Conservation (phyloP, 441 rosid species). For the Pelargonium cotyledonis region DNA sequence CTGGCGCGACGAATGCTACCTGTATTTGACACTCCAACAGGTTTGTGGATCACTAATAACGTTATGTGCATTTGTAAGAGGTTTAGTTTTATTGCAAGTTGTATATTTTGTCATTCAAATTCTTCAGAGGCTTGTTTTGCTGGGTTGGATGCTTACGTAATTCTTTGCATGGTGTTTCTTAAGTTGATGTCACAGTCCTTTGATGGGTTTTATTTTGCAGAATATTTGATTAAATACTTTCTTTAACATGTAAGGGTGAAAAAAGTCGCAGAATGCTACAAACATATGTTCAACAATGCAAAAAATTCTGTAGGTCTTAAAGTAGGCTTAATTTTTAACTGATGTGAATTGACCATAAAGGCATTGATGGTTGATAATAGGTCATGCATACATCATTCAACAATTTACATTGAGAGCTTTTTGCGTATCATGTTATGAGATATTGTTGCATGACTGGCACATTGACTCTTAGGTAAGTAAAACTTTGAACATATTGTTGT, state of each 20-base stretch:
- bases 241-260: not conserved
- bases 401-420: not conserved
- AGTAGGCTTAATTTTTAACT: not conserved
- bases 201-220: not conserved
- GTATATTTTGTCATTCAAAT: not conserved
- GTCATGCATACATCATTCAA: not conserved
- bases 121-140: not conserved
- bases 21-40: slow-evolving; percentile 98
- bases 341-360: not conserved
- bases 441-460: not conserved
- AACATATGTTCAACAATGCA: not conserved
- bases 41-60: slow-evolving; percentile 26
- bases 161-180: not conserved
- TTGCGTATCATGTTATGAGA: not conserved
- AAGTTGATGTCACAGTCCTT: no score
- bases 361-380: not conserved
- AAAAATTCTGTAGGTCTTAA: not conserved
- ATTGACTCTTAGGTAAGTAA: not conserved
- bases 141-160: not conserved
- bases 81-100: slow-evolving; percentile 8
- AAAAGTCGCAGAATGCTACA: not conserved
- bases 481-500: not conserved
- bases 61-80: not conserved
- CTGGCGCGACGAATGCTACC: slow-evolving; percentile 79
- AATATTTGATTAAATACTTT: not conserved